Evolutionary conservation across 2,329 filamentous ascomycete species (phyloP), one percentile per base, ranked within the genome.

Genomic region (Colletotrichum godetiae): DNA sequence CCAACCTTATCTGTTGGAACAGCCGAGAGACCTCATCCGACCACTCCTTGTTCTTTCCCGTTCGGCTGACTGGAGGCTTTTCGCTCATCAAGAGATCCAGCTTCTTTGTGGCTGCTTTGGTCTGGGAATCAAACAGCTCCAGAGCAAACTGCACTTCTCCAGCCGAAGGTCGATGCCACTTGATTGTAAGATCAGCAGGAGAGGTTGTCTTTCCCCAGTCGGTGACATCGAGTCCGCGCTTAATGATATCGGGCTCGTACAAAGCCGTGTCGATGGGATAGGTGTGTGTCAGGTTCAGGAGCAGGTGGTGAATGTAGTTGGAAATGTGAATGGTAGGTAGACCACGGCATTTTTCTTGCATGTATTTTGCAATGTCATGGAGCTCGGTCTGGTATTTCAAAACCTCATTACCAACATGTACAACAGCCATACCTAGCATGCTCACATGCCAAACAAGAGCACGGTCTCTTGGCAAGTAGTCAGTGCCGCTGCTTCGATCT

Each of bases 21-120:
- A 98, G 95, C 68, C 97, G 88, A 2, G 95, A 96, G 33, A 98
- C 93, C 81, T 99, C 97, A 81, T 99, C 97, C 0, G 96, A 98
- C 97, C 97, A 99, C 78, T 98, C 96, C 83, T 98, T 99, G 77
- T 97, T 97, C 81, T 96, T 98, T 49, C 97, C 97, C 76, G 95
- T 96, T 69, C 96, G 91, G 82, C 95, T 97, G 66, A 98, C 92
- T 2, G 92, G 92, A 1, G 95, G 93, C 46, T 93, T 90, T 58
- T 94, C 92, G 74, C 94, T 92, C 79, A 95, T 97, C n/a, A 99
- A 88, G 8, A 92, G 90, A 75, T 91, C 90, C 13, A 99, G 85
- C 74, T 94, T 91, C 71, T 92, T 86, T 73, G 96, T 89, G 2
- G 96, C 95, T 53, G 90, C 92, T 69, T 91, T 91, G 6, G 93